Evolutionary conservation across 352 stramenopile genomes (phyloP), one percentile per base, ranked within the genome.

Genomic region (Saprolegnia diclina): DNA sequence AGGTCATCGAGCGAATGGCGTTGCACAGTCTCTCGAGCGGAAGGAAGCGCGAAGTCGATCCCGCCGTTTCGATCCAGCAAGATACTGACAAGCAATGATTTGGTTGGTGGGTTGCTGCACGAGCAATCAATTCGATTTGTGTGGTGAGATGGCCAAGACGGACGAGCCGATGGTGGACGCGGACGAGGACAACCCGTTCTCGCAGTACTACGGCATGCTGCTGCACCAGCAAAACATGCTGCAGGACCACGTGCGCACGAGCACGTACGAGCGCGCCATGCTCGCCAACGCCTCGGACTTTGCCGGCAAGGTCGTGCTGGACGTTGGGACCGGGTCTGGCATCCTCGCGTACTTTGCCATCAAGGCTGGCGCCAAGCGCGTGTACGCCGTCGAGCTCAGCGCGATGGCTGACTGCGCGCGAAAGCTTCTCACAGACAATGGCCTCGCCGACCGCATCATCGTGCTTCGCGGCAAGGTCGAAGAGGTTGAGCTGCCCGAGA

Each of bases 161-260:
- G 21, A 68, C 42, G 62, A n/a, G 29, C 9, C 18, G 16, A 56
- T 32, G 19, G 45, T 32, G 37, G 46, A 73, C 1, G 72, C 79
- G 24, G 81, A 91, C 1, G 83, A 90, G 19, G 77, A 90, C 63
- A 96, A 98, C 76, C 91, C 91, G 54, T 98, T 97, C 75, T 97
- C 91, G 52, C 84, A 96, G 76, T 97, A 96, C 76, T 98, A 98
- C 73, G 90, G 90, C 18, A 92, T 96, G 88, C 83, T 97, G n/a
- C 72, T 94, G 63, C 98, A 99, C 79, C 98, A 99, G 75, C 98
- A 99, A 75, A 98, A 99, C 79, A 99, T 99, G 98, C 87, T 99
- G 19, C 97, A 98, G 68, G 98, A 99, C 79, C 90, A 98, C 73
- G 94, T 98, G 65, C 93, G 98, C 42, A 99, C 98, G 77, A 96